Conservation (phyloP, 768 basidiomycete genomes). For the Dentipellis sp. region DNA sequence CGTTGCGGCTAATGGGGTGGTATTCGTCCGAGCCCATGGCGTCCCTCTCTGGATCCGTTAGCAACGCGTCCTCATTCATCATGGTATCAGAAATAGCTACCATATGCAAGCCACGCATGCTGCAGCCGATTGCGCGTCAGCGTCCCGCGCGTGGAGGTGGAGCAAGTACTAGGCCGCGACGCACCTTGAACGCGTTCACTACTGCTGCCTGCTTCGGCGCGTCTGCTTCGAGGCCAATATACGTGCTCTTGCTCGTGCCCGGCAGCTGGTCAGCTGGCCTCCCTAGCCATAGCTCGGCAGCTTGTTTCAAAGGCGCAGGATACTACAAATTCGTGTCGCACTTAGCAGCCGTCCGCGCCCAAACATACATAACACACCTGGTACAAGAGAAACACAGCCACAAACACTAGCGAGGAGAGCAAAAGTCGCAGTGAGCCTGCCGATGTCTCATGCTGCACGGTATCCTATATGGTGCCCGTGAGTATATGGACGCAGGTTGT, state of each 20-base stretch:
- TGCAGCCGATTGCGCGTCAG: conserved; percentile 23
- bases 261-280: conserved; percentile 6
- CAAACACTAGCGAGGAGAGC: neutral
- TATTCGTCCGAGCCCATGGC: conserved; percentile 93
- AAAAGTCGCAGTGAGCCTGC: neutral
- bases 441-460: neutral
- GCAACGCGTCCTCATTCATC: conserved; percentile 11
- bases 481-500: neutral
- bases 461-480: neutral
- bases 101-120: conserved; percentile 85
- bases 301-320: neutral
- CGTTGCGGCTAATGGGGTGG: conserved; percentile 68
- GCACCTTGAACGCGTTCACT: conserved; percentile 71
- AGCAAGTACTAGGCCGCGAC: conserved; percentile 15
- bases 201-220: conserved; percentile 56
- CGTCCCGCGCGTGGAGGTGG: neutral
- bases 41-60: conserved; percentile 52
- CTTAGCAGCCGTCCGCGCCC: neutral
- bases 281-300: conserved; percentile 4
- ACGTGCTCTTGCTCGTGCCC: conserved; percentile 10
- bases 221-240: conserved; percentile 43
- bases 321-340: conserved; percentile 1
- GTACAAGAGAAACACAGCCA: conserved; percentile 3
- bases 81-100: conserved; percentile 28
- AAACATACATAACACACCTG: neutral